Evolutionary conservation across 2,329 filamentous ascomycete species (phyloP), one percentile per base, ranked within the genome.

Genomic region (Epicoccum nigrum): DNA sequence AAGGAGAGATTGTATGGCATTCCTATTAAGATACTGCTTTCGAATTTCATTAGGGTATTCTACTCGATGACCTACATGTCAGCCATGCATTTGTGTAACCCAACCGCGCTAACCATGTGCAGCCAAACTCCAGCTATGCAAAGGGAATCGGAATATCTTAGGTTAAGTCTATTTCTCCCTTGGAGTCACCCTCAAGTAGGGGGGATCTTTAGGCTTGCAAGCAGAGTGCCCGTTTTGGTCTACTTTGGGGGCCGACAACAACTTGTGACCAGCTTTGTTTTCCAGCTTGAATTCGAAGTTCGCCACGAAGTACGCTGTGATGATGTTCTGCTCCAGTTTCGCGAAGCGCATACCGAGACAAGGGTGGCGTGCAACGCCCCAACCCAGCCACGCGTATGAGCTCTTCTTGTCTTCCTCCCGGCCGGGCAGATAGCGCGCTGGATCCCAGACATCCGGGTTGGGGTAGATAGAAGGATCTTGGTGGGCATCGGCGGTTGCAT

Each of bases 281-380:
- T 64, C 60, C 3, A 81, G 68, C 8, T 70, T 59, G 48, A 77
- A 79, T 47, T 82, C 76, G 46, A 82, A 83, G 33, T 73, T 73
- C 3, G 80, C 76, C 13, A 81, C 46, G 48, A 82, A 81, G 38
- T 78, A 75, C 1, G 78, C 79, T 0, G 74, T 75, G 23, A 82
- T 78, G 51, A 83, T 65, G 42, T 74, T 77, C 47, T 78, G 76
- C 61, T 83, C 80, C 1, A 84, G 66, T 56, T 83, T 83, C 1
- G 81, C 81, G 62, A 83, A 82, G 45, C 71, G 74, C 73, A 67
- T 61, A 19, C 54, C 57, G n/a, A 58, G 52, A 60, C 79, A 81
- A 19, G 78, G 78, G 68, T 79, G 75, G 32, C 75, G 62, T 1
- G 63, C 72, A 16, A 63, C 56, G 16, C 73, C 73, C 73, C 74